A percentile compares a stretch with the other conserved stretches of the same genome.
Conservation (phyloP, 2,329 filamentous ascomycete species). For the Cucurbitaria berberidis region DNA sequence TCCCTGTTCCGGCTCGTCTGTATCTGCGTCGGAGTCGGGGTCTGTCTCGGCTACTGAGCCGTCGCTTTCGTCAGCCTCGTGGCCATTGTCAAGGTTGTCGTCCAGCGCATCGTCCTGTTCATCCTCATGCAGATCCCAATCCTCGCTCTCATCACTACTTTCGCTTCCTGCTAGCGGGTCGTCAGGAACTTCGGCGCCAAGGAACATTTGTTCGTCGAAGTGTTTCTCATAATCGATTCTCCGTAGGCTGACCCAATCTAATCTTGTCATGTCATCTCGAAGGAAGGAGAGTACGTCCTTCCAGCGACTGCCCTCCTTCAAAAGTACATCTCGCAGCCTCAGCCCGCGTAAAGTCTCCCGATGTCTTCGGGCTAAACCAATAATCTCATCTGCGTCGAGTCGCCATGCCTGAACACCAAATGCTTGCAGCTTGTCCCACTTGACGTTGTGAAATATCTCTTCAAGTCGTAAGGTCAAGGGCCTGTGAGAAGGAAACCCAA, state of each 20-base stretch:
- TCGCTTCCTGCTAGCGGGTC: constrained; percentile 53
- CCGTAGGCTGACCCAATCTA: constrained; percentile 69
- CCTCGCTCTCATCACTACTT: constrained; percentile 49
- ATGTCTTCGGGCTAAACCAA: constrained; percentile 63
- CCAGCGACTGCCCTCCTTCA: constrained; percentile 67
- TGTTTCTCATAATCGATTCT: constrained; percentile 65
- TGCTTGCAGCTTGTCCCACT: constrained; percentile 66
- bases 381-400: constrained; percentile 65
- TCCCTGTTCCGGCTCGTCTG: constrained; percentile 48
- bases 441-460: constrained; percentile 66
- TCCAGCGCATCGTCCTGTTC: constrained; percentile 26
- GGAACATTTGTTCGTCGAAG: constrained; percentile 57
- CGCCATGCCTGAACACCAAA: constrained; percentile 71
- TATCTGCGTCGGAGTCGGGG: constrained; percentile 42
- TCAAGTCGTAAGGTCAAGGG: constrained; percentile 65
- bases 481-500: constrained; percentile 66
- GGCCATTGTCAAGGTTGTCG: constrained; percentile 36
- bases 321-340: constrained; percentile 64
- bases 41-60: constrained; percentile 42
- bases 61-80: constrained; percentile 43
- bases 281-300: constrained; percentile 64
- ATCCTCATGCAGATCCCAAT: constrained; percentile 44
- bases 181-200: constrained; percentile 58
- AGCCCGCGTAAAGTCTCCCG: constrained; percentile 63
- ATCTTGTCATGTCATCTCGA: constrained; percentile 60